Conservation (phyloP, 345 rosid species). For the Hirschfeldia incana region DNA sequence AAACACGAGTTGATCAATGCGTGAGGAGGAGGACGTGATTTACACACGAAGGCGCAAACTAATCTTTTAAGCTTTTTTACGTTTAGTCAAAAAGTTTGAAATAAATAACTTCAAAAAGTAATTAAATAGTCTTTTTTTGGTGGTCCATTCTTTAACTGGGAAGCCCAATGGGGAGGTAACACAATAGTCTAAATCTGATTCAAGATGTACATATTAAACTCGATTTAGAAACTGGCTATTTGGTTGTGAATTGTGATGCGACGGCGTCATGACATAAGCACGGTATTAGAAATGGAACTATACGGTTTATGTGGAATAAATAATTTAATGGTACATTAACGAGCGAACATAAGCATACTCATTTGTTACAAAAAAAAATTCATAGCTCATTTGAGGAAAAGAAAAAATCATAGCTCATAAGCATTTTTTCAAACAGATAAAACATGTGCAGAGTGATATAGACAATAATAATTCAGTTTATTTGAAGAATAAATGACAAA, state of each 20-base stretch:
- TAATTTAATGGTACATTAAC: background rate
- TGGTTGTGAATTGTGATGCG: background rate
- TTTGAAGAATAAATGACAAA: slow-evolving; percentile 4
- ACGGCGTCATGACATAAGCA: background rate
- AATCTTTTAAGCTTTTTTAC: background rate
- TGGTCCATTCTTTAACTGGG: background rate
- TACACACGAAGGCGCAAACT: background rate
- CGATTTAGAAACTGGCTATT: background rate
- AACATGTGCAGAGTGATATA: background rate
- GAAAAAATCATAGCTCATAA: slow-evolving; percentile 4
- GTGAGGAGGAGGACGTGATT: background rate
- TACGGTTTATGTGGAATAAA: background rate
- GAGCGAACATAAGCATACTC: too few relatives aligned
- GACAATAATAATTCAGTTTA: too few relatives aligned
- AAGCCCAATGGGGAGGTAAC: background rate
- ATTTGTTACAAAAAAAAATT: too few relatives aligned
- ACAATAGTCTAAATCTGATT: background rate
- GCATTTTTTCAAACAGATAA: background rate
- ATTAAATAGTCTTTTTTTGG: background rate
- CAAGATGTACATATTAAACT: too few relatives aligned
- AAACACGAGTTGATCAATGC: background rate
- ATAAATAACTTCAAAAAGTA: background rate
- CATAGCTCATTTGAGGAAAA: too few relatives aligned
- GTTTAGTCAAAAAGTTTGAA: background rate
- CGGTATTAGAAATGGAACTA: background rate